Conservation (phyloP, 176 grass and related monocot genomes). For the Phoenix roebelenii region DNA sequence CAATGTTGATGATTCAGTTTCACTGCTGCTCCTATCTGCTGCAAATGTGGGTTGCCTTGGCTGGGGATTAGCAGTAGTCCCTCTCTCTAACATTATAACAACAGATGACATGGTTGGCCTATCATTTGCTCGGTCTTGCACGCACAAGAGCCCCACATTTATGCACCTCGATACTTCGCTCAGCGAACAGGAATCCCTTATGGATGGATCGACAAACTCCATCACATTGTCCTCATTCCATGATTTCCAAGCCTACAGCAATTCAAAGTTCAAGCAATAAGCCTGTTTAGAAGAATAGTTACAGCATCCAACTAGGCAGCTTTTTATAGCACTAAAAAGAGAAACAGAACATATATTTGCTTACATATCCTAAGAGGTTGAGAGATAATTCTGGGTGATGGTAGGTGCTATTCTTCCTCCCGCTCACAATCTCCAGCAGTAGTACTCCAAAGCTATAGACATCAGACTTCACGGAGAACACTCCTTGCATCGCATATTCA, state of each 20-base stretch:
- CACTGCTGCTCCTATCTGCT: background rate
- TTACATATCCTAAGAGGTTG: constrained; percentile 9
- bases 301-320: too few species aligned
- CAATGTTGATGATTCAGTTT: background rate
- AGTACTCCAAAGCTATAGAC: constrained; percentile 15
- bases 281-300: too few species aligned
- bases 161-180: constrained; percentile 1
- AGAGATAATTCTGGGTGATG: background rate
- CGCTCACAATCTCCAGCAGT: constrained; percentile 12
- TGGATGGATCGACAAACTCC: constrained; percentile 16
- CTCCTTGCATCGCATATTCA: constrained; percentile 13
- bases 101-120: constrained; percentile 10
- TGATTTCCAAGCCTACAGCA: constrained; percentile 10
- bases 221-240: constrained; percentile 19
- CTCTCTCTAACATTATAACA: constrained; percentile 1
- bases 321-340: too few species aligned
- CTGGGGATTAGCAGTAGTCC: background rate
- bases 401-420: constrained; percentile 2
- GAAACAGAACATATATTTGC: background rate
- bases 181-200: constrained; percentile 5
- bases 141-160: constrained; percentile 9
- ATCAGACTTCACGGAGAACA: constrained; percentile 10
- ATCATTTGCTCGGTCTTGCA: constrained; percentile 15
- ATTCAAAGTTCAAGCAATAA: too few species aligned
- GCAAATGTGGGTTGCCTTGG: constrained; percentile 8